These are phyloP conservation scores for Pachysandra terminalis DNA, from an alignment of 164 flowering plant genomes.

Conservation along the genomic window DNA sequence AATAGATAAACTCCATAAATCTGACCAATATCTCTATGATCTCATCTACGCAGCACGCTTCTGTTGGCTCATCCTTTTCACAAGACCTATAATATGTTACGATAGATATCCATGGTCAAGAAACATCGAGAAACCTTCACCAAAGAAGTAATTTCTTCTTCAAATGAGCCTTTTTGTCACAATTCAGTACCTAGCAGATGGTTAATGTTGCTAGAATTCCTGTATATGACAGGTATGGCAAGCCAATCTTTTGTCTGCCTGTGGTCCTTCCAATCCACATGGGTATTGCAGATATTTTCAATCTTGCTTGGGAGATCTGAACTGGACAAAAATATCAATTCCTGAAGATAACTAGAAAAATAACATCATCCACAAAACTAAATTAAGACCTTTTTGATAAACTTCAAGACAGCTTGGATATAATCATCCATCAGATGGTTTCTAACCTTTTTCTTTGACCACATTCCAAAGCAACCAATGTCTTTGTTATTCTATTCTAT, in stretches of 20 bases:
- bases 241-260: conserved; percentile 8
- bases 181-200: not conserved
- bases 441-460: not conserved
- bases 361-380: conserved; percentile 12
- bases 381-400: not conserved
- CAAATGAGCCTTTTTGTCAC: not conserved
- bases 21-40: no score
- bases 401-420: not conserved
- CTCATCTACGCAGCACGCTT: no score
- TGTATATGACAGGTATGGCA: conserved; percentile 14
- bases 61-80: no score
- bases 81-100: no score
- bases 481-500: not conserved
- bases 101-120: not conserved
- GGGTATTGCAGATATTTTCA: conserved; percentile 11
- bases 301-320: conserved; percentile 15
- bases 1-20: no score
- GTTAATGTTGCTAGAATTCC: conserved; percentile 3
- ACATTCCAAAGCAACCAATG: not conserved
- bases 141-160: not conserved
- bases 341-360: conserved; percentile 7
- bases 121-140: not conserved
- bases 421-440: not conserved
- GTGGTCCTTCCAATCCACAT: conserved; percentile 9
- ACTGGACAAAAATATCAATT: conserved; percentile 11